These are phyloP conservation scores for Nematodospora valgi DNA, from an alignment of 805 yeast genomes.

Conservation along the genomic window DNA sequence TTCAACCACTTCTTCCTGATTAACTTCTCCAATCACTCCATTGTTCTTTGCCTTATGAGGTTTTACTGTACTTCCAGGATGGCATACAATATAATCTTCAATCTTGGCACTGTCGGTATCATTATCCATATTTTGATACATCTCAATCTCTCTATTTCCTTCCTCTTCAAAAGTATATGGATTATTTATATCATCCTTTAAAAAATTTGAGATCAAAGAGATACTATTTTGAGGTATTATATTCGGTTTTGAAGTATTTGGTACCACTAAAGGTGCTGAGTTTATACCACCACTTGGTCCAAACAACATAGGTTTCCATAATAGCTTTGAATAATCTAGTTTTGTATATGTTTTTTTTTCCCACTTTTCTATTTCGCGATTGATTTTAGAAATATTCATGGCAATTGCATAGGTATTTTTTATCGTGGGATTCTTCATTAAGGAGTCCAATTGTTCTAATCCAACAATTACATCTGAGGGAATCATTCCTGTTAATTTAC, in stretches of 20 bases:
- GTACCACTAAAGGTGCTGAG: slow-evolving; percentile 46
- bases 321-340: slow-evolving; percentile 49
- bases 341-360: slow-evolving; percentile 48
- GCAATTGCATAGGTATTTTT: slow-evolving; percentile 51
- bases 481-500: slow-evolving; percentile 78
- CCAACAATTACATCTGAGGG: slow-evolving; percentile 85
- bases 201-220: slow-evolving; percentile 53
- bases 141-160: slow-evolving; percentile 45
- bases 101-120: slow-evolving; percentile 12
- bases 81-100: slow-evolving; percentile 28
- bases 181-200: slow-evolving; percentile 68
- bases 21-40: neutral
- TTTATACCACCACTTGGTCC: slow-evolving; percentile 88
- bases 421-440: slow-evolving; percentile 46
- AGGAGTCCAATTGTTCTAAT: slow-evolving; percentile 68
- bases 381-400: slow-evolving; percentile 45
- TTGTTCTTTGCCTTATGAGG: neutral
- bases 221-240: slow-evolving; percentile 44
- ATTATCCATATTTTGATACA: slow-evolving; percentile 14
- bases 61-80: slow-evolving; percentile 27
- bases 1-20: slow-evolving; percentile 2
- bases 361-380: slow-evolving; percentile 46
- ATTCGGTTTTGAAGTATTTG: slow-evolving; percentile 9
- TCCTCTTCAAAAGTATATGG: slow-evolving; percentile 57
- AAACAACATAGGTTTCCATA: slow-evolving; percentile 82